Base-by-base conservation (phyloP, 495 filamentous ascomycete species). In the Xylaria acuta region DNA sequence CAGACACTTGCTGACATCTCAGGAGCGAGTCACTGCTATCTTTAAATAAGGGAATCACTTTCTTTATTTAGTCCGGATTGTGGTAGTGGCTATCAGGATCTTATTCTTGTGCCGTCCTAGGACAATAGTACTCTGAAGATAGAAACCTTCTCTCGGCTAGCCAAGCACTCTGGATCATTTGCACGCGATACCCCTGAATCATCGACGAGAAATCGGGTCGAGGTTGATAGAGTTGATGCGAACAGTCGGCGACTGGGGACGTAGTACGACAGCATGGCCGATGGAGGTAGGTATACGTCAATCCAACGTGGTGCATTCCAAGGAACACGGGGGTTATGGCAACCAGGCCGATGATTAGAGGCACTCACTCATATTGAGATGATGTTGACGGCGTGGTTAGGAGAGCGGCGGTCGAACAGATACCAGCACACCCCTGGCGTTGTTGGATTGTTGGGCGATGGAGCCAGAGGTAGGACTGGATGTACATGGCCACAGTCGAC, bases 361-460 rank as follows among this genome's bases (percentile, higher is more conserved):
- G 45, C 27, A 43, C 32, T 54, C 47, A 16, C 38, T n/a, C 27
- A 36, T 34, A 34, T 64, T 14, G 59, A 54, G 59, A 45, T 30
- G 45, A 41, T 32, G 34, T 41, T 30, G 54, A 59, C 30, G 41
- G 30, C 30, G 41, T 60, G 51, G 53, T 62, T 20, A 32, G 60
- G 30, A 62, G 36, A 43, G 59, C 27, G n/a, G 45, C 34, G 40
- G 67, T 20, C 41, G 36, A 36, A 9, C 32, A 5, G 68, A 56
- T 8, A 62, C 38, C 41, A 40, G 22, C 3, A 49, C 5, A 34
- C 18, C 43, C n/a, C 38, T 22, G 69, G 58, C 6, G 32, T 32
- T 41, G 59, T 64, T 53, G 59, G 45, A 32, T 43, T 32, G 66
- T 49, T 58, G 8, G 56, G 30, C 32, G 16, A 64, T 58, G 47